Conservation (phyloP, 192 early-diverging fungal genomes). For the Coemansia sp. region DNA sequence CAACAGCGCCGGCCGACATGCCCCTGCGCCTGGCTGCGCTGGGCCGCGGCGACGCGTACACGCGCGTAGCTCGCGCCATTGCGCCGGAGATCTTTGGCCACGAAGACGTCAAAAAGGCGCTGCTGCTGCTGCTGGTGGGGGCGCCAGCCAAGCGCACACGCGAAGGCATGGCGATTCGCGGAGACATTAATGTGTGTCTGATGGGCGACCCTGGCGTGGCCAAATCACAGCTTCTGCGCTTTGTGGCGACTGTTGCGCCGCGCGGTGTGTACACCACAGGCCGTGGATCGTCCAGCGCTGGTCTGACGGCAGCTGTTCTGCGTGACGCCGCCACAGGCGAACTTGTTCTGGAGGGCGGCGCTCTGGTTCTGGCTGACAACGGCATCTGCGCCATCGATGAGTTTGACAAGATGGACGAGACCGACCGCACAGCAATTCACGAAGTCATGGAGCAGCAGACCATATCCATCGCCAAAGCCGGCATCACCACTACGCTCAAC, state of each 20-base stretch:
- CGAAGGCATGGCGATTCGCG: constrained; percentile 96
- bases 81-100: constrained; percentile 92
- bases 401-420: constrained; percentile 99
- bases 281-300: constrained; percentile 91
- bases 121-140: constrained; percentile 82
- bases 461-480: constrained; percentile 95
- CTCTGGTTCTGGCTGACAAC: constrained; percentile 95
- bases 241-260: constrained; percentile 90
- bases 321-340: constrained; percentile 92
- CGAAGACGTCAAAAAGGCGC: constrained; percentile 90
- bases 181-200: constrained; percentile 95
- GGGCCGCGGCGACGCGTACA: constrained; percentile 69
- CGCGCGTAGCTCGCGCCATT: constrained; percentile 70
- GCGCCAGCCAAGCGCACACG: constrained; percentile 74
- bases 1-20: constrained; percentile 56
- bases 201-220: constrained; percentile 99
- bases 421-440: constrained; percentile 94
- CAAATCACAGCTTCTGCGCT: constrained; percentile 96
- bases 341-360: constrained; percentile 97
- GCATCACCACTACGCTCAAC: constrained; percentile 96
- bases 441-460: constrained; percentile 99
- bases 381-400: constrained; percentile 99
- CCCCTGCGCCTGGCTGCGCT: constrained; percentile 61
- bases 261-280: constrained; percentile 97
- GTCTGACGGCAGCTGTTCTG: constrained; percentile 92